Percentiles rank a stretch among this genome's conserved stretches.
Evolutionary conservation across 73 alveolate genomes (phyloP).

Genomic region (Tetrahymena malaccensis): DNA sequence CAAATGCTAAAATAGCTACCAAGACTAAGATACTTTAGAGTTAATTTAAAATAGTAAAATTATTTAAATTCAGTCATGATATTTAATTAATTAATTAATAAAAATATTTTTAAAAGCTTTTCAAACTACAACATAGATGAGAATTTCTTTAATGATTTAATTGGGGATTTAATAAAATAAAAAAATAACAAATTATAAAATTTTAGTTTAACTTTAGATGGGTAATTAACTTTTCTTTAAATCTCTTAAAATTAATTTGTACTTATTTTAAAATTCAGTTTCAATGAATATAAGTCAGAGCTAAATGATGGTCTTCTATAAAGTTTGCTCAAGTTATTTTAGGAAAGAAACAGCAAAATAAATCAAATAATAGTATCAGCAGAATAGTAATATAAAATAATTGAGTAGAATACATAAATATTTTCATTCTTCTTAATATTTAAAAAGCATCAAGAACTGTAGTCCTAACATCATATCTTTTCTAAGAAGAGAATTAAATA

Average conservation of each 20-base stretch:
- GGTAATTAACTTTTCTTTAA: neutral
- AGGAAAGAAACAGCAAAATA: neutral
- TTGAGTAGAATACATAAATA: neutral
- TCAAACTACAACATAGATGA: neutral
- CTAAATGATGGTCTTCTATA: neutral
- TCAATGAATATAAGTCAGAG: neutral
- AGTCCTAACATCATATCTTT: neutral
- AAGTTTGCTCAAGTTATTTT: neutral
- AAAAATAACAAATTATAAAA: neutral
- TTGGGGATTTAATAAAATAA: neutral
- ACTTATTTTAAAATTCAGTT: neutral
- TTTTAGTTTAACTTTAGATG: neutral
- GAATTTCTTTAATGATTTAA: neutral
- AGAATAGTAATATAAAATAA: neutral
- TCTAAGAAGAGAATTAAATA: neutral
- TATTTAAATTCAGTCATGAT: neutral
- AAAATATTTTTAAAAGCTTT: neutral
- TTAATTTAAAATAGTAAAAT: neutral
- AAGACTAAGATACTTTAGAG: neutral
- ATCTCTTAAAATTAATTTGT: neutral
- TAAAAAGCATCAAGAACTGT: neutral
- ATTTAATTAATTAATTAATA: neutral
- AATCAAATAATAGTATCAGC: neutral
- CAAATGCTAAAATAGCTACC: neutral
- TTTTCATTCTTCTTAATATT: neutral